A percentile compares a stretch with the other conserved stretches of the same genome.
Evolutionary conservation across 2,329 filamentous ascomycete genomes (phyloP).

Genomic region (Cladosporium sp.): DNA sequence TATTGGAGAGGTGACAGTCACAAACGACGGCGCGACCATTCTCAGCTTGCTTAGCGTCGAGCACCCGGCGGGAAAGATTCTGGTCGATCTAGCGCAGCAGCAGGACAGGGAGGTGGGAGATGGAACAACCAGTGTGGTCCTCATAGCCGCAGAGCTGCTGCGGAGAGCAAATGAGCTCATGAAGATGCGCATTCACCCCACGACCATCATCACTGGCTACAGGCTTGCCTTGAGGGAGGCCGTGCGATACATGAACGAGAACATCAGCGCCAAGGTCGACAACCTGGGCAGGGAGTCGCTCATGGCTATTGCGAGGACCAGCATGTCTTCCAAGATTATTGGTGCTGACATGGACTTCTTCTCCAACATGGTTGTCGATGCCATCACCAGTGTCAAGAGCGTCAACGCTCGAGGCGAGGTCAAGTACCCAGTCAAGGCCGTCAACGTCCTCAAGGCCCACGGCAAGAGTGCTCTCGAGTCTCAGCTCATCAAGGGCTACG

Average conservation of each 20-base stretch:
- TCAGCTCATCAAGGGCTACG: constrained; percentile 90
- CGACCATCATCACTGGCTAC: constrained; percentile 98
- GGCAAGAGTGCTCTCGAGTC: constrained; percentile 91
- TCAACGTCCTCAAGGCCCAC: constrained; percentile 98
- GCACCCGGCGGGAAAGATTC: constrained; percentile 95
- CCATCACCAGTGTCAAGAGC: constrained; percentile 90
- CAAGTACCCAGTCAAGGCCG: constrained; percentile 98
- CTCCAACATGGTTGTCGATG: constrained; percentile 94
- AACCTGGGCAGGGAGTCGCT: constrained; percentile 86
- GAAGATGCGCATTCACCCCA: constrained; percentile 99
- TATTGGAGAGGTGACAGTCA: constrained; percentile 98
- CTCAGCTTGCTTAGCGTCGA: constrained; percentile 93
- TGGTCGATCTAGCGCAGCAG: constrained; percentile 95
- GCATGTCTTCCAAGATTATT: constrained; percentile 99
- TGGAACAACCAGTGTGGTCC: constrained; percentile 94
- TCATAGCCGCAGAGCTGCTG: constrained; percentile 94
- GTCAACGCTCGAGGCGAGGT: constrained; percentile 85
- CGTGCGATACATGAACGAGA: constrained; percentile 98
- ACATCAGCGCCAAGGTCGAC: constrained; percentile 94
- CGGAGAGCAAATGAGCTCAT: constrained; percentile 94
- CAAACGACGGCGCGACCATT: constrained; percentile 97
- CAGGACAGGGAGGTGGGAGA: constrained; percentile 99
- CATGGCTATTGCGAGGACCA: constrained; percentile 94
- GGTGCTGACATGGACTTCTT: constrained; percentile 96
- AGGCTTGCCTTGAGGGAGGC: constrained; percentile 91